Evolutionary conservation across 768 basidiomycete genomes (phyloP).

Genomic region (Asterophora parasitica): DNA sequence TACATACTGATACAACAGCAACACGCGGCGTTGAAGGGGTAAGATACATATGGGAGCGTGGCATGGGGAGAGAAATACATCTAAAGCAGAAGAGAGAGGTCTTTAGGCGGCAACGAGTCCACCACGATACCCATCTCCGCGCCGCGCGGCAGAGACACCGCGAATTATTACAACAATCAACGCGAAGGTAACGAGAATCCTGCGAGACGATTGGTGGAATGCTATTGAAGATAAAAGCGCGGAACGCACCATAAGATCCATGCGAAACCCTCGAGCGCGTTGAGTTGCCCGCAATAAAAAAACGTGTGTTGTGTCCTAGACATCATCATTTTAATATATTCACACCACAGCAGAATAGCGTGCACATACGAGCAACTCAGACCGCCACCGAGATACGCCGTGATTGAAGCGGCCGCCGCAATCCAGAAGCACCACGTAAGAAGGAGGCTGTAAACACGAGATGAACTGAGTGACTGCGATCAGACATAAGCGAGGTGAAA

Average conservation of each 20-base stretch:
- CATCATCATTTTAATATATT: neutral
- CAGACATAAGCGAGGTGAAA: neutral
- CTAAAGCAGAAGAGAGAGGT: neutral
- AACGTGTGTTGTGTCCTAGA: constrained; percentile 37
- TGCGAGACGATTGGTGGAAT: constrained; percentile 21
- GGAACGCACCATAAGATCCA: constrained; percentile 66
- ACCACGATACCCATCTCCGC: constrained; percentile 66
- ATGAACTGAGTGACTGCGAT: constrained; percentile 4
- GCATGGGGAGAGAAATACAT: neutral
- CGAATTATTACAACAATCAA: constrained; percentile 56
- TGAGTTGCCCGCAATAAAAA: constrained; percentile 71
- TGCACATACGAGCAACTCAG: constrained; percentile 58
- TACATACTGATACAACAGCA: constrained; percentile 4
- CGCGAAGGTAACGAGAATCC: constrained; percentile 61
- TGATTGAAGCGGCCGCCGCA: constrained; percentile 67
- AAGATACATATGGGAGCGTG: neutral
- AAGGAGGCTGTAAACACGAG: constrained; percentile 41
- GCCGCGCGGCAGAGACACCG: constrained; percentile 51
- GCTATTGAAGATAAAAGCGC: neutral
- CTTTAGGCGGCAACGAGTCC: constrained; percentile 36
- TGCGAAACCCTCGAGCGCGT: constrained; percentile 69
- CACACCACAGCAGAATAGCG: neutral
- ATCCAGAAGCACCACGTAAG: constrained; percentile 80
- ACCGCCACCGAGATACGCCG: constrained; percentile 60
- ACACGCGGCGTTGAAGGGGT: constrained; percentile 1